These are phyloP conservation scores for Blastomyces parvus DNA, from an alignment of 2,329 filamentous ascomycete genomes.

Conservation along the genomic window DNA sequence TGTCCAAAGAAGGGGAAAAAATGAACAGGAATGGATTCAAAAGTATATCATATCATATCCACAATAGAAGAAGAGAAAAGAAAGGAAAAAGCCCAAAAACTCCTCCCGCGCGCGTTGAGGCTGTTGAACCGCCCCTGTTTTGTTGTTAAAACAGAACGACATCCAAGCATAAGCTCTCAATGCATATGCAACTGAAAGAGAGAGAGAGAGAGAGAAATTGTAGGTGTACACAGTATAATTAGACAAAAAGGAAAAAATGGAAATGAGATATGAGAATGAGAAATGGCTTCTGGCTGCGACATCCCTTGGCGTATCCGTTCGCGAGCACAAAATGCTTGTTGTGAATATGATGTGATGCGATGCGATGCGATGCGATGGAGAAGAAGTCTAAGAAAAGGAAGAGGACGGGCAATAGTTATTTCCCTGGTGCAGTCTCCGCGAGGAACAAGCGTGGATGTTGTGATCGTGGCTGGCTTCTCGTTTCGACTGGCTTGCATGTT, in stretches of 20 bases:
- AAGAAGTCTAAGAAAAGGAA: constrained; percentile 15
- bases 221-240: background rate
- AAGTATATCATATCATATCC: background rate
- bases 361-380: constrained; percentile 19
- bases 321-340: constrained; percentile 25
- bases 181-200: constrained; percentile 36
- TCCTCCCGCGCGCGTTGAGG: constrained; percentile 30
- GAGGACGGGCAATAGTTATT: background rate
- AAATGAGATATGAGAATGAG: too few relatives aligned
- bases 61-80: background rate
- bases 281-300: background rate
- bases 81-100: background rate
- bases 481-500: constrained; percentile 17
- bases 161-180: constrained; percentile 54
- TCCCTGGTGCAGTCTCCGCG: constrained; percentile 1
- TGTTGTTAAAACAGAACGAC: constrained; percentile 77
- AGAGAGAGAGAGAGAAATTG: background rate
- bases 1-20: background rate
- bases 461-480: constrained; percentile 46
- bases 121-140: constrained; percentile 68
- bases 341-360: background rate
- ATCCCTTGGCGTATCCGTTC: constrained; percentile 5
- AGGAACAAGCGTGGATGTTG: constrained; percentile 56
- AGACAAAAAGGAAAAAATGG: constrained; percentile 1
- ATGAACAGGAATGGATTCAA: background rate